Evolutionary conservation across 768 basidiomycete genomes (phyloP).

Genomic region (Rhizopogon vulgaris): DNA sequence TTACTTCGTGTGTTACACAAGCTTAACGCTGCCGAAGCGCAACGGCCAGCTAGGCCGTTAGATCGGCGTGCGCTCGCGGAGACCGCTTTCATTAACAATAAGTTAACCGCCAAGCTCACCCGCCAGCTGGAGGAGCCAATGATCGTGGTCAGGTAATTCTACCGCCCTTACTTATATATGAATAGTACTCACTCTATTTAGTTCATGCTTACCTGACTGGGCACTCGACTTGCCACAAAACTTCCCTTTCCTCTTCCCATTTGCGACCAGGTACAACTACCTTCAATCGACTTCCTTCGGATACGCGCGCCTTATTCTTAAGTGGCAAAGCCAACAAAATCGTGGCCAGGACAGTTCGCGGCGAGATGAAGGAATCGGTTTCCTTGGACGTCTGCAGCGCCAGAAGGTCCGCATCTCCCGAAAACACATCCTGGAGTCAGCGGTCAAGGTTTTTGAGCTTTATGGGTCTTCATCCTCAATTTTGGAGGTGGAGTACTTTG

Average conservation of each 20-base stretch:
- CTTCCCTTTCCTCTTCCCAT: constrained; percentile 98
- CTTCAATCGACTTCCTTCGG: constrained; percentile 97
- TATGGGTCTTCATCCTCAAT: constrained; percentile 93
- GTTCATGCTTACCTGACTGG: constrained; percentile 97
- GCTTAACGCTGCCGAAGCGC: constrained; percentile 68
- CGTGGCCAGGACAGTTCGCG: constrained; percentile 74
- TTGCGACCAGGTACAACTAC: constrained; percentile 95
- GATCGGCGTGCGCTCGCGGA: constrained; percentile 63
- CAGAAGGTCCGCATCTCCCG: constrained; percentile 97
- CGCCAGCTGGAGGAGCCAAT: constrained; percentile 96
- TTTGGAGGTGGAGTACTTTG: constrained; percentile 97
- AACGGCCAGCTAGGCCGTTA: constrained; percentile 42
- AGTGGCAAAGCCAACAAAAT: constrained; percentile 87
- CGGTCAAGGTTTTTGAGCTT: constrained; percentile 92
- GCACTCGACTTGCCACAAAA: constrained; percentile 91
- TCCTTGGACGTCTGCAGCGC: constrained; percentile 85
- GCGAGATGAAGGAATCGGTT: constrained; percentile 87
- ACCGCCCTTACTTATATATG: neutral
- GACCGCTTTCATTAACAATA: constrained; percentile 93
- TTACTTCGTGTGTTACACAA: constrained; percentile 84
- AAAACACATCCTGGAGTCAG: constrained; percentile 91
- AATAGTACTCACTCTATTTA: constrained; percentile 22
- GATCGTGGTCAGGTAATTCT: constrained; percentile 89
- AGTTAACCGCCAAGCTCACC: constrained; percentile 95
- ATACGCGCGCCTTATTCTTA: constrained; percentile 89